Evolutionary conservation across 305 asterid species (phyloP).

Genomic region (Solanum hybrid): DNA sequence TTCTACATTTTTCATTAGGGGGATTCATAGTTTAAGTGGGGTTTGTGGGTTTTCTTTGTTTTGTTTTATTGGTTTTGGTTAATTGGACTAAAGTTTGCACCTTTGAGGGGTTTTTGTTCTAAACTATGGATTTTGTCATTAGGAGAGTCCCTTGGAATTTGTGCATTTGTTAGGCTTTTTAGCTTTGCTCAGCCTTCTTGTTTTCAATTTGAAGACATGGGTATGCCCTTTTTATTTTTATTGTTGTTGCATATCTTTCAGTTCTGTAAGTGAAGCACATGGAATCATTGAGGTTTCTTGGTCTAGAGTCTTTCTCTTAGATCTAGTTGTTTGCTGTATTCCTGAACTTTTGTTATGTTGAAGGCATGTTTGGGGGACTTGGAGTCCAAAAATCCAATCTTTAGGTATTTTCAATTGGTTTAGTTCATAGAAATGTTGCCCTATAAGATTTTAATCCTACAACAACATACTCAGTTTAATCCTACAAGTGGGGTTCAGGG

Average conservation of each 20-base stretch:
- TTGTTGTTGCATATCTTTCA: not conserved
- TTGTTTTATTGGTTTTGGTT: not conserved
- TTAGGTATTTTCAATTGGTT: not conserved
- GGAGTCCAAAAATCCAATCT: not conserved
- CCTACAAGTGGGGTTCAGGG: not conserved
- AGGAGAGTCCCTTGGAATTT: slow-evolving; percentile 6
- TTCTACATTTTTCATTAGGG: slow-evolving; percentile 7
- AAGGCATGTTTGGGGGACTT: not conserved
- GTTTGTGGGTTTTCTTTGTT: not conserved
- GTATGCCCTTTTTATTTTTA: slow-evolving; percentile 12
- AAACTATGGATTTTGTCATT: not conserved
- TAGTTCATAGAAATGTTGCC: not conserved
- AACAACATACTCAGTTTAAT: not conserved
- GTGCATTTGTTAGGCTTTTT: slow-evolving; percentile 16
- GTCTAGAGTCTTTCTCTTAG: slow-evolving; percentile 16
- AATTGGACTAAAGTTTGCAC: not conserved
- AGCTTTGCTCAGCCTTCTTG: not conserved
- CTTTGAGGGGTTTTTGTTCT: slow-evolving; percentile 7
- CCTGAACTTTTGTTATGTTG: not conserved
- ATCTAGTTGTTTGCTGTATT: slow-evolving; percentile 17
- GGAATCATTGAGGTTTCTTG: not conserved
- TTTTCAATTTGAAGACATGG: slow-evolving; percentile 26
- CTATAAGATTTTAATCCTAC: not conserved
- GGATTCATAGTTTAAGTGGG: not conserved
- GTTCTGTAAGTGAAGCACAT: not conserved